A percentile compares a stretch with the other conserved stretches of the same genome.
Evolutionary conservation across 371 early-diverging fungal species (phyloP).

Genomic region (Rhizomucor miehei): DNA sequence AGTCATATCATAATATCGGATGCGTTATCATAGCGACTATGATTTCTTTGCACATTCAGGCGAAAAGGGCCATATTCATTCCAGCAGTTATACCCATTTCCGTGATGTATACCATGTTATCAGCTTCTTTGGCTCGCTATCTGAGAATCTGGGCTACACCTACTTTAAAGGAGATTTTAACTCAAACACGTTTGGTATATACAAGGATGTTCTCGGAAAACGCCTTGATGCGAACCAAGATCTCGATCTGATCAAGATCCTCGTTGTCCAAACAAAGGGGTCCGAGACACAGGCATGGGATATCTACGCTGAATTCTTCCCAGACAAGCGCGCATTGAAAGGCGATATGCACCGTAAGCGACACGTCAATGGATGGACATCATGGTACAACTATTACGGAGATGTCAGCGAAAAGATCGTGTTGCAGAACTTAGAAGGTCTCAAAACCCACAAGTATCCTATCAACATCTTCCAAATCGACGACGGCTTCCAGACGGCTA

Average conservation of each 20-base stretch:
- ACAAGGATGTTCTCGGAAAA: slow-evolving; percentile 48
- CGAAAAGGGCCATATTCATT: slow-evolving; percentile 51
- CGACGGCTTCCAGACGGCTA: slow-evolving; percentile 57
- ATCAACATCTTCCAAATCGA: slow-evolving; percentile 62
- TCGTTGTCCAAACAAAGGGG: slow-evolving; percentile 30
- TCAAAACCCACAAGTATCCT: slow-evolving; percentile 40
- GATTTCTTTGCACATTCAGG: slow-evolving; percentile 53
- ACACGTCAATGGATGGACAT: slow-evolving; percentile 59
- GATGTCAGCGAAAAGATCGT: slow-evolving; percentile 52
- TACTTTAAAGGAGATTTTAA: slow-evolving; percentile 53
- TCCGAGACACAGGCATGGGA: slow-evolving; percentile 48
- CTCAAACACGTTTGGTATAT: slow-evolving; percentile 34
- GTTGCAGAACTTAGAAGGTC: slow-evolving; percentile 42
- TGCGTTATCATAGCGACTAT: slow-evolving; percentile 37
- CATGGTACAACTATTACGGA: slow-evolving; percentile 60
- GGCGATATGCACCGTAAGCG: slow-evolving; percentile 20
- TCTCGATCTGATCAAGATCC: slow-evolving; percentile 27
- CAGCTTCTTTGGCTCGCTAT: slow-evolving; percentile 51
- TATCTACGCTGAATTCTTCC: slow-evolving; percentile 35
- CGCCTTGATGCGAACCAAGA: slow-evolving; percentile 16
- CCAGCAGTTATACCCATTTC: slow-evolving; percentile 53
- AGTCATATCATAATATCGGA: background rate
- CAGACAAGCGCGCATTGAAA: slow-evolving; percentile 25
- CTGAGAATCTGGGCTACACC: slow-evolving; percentile 52
- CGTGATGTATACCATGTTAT: slow-evolving; percentile 40